Evolutionary conservation across 331 rosid species (phyloP), one percentile per base, ranked within the genome.

Genomic region (Dryas integrifolia): DNA sequence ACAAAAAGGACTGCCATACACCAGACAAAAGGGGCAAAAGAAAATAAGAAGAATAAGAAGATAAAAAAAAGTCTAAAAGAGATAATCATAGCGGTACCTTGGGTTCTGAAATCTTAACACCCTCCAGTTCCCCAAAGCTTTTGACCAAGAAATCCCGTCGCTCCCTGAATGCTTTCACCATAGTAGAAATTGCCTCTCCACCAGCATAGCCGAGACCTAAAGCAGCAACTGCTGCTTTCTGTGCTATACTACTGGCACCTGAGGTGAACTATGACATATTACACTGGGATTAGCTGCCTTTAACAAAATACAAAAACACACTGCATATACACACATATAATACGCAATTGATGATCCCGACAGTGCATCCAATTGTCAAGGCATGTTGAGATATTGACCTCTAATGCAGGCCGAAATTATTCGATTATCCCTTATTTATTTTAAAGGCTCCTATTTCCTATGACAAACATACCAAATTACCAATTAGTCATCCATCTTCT

Each of bases 221-320:
- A 45, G 98, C 98, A 57, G 98, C 96, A 44, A 92, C 93, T 24
- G 53, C 98, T 15, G 98, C 98, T 82, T 90, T 92, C 83, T 92
- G 98, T 68, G 96, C 56, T 82, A 92, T 83, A 56, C 97, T 92
- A 85, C 93, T 75, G 58, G 98, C 90, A 73, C 93, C 92, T 66
- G 98, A 90, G 24, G 96, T 92, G 81, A 76, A 83, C 98, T 92
- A 69, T 78, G 68, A 46, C 40, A 80, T 68, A 67, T 68, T 40
- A 69, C 18, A 79, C 8, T 35, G 41, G 13, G 65, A 63, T 60
- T 73, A 72, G 67, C 35, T 30, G 38, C 15, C 40, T 55, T 45
- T 15, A 4, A 26, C 44, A 45, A 67, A 67, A 43, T 67, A 38
- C 44, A 49, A 14, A 73, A 15, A 49, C 44, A 62, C 40, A 62